Evolutionary conservation across 441 rosid species (phyloP), one percentile per base, ranked within the genome.

Genomic region (Pelargonium cotyledonis): DNA sequence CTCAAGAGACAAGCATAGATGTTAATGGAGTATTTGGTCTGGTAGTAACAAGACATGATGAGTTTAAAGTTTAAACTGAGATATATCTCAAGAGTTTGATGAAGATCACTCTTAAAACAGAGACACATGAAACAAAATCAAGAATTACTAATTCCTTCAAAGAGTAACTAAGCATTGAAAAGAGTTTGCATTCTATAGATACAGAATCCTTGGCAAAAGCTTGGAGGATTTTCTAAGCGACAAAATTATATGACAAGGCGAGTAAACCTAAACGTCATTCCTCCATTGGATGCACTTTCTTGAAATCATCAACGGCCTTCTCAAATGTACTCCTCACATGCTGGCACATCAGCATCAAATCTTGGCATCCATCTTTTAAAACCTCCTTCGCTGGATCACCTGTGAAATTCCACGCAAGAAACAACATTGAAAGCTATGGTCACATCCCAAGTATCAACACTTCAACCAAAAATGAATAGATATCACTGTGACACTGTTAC

Each of bases 351-450:
- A 79, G 76, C 93, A 86, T 92, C 74, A 95, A 78, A 68, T 89
- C 89, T 79, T 89, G 91, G 73, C 96, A 87, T 0, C 85, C 79
- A 81, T 90, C 99, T 78, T 87, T 89, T 69, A 91, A 41, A 16
- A 88, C 92, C 79, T 83, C 96, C 68, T 89, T 85, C 0, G 91
- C 95, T 1, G 92, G 86, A 47, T 87, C 90, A 21, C 96, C 96
- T 91, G 84, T 67, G 75, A 80, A 63, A 10, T 71, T 68, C 67
- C 72, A 53, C 0, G 7, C 51, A 26, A 16, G 19, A 71, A 71
- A 26, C 9, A 15, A 10, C 16, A 44, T 21, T 43, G 38, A 35
- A 35, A 35, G 38, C 38, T 5, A 35, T 35, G 38, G 38, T 46
- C 18, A 63, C 61, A 73, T 64, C 14, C 57, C 14, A 7, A 0